Conservation (phyloP, 805 yeast genomes). For the Vanderwaltozyma yarrowii region DNA sequence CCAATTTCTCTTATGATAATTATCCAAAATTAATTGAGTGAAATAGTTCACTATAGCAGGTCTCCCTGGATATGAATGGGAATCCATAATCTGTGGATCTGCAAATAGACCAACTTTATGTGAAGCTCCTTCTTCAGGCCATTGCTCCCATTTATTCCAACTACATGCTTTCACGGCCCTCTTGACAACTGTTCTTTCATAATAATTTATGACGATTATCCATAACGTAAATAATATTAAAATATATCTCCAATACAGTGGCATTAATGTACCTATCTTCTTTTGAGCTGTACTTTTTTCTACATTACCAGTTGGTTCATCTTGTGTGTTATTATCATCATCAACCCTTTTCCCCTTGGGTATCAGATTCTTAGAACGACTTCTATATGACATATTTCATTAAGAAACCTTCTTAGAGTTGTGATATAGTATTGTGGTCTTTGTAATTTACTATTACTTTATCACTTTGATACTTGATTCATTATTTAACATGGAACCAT, state of each 20-base stretch:
- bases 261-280: no score
- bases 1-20: constrained; percentile 71
- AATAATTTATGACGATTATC: constrained; percentile 38
- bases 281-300: not conserved
- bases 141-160: constrained; percentile 62
- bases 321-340: not conserved
- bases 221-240: constrained; percentile 30
- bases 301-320: not conserved
- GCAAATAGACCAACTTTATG: constrained; percentile 61
- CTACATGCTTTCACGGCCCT: constrained; percentile 37
- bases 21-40: constrained; percentile 59
- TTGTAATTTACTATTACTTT: no score
- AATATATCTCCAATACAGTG: constrained; percentile 19
- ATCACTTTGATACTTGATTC: no score
- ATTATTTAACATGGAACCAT: no score
- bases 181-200: constrained; percentile 43
- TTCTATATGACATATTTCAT: not conserved
- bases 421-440: no score
- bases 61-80: constrained; percentile 72
- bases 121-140: constrained; percentile 34
- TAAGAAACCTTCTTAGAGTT: no score
- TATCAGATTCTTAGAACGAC: not conserved
- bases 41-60: constrained; percentile 40
- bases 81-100: constrained; percentile 92
- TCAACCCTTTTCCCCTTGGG: not conserved